These are phyloP conservation scores for Gnomoniopsis smithogilvyi DNA, from an alignment of 2,329 filamentous ascomycete genomes.

Conservation along the genomic window DNA sequence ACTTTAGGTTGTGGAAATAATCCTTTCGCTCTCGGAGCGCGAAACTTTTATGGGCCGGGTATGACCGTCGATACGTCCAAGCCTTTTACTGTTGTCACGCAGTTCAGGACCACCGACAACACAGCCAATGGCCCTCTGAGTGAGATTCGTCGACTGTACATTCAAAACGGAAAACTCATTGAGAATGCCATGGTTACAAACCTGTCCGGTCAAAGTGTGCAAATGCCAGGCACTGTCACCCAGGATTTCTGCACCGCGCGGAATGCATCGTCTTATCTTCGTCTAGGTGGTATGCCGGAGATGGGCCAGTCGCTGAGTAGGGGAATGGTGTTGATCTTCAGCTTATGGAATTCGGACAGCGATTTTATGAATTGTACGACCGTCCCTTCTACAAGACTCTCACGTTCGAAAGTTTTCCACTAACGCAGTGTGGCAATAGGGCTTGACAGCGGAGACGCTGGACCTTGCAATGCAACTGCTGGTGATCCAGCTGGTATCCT, in stretches of 20 bases:
- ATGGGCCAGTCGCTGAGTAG: neutral
- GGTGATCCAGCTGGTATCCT: neutral
- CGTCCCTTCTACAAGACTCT: neutral
- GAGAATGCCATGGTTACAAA: conserved; percentile 31
- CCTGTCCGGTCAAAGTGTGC: conserved; percentile 9
- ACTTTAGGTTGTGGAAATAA: conserved; percentile 30
- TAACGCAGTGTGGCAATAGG: neutral
- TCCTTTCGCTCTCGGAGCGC: conserved; percentile 28
- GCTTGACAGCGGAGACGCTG: neutral
- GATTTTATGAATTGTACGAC: neutral
- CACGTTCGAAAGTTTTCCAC: neutral
- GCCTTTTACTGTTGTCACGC: conserved; percentile 41
- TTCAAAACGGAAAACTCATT: conserved; percentile 43
- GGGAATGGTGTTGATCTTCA: conserved; percentile 4
- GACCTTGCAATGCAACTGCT: neutral
- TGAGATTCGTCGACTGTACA: conserved; percentile 45
- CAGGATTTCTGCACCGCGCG: conserved; percentile 21
- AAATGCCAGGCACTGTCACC: conserved; percentile 18
- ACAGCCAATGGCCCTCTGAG: conserved; percentile 29
- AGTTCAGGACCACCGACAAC: conserved; percentile 36
- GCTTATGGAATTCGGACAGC: neutral
- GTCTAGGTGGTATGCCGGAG: neutral
- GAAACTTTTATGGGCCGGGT: conserved; percentile 24
- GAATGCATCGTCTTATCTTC: neutral
- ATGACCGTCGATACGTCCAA: conserved; percentile 25